Evolutionary conservation across 495 filamentous ascomycete genomes (phyloP), one percentile per base, ranked within the genome.

Genomic region (Trichoderma gamsii): DNA sequence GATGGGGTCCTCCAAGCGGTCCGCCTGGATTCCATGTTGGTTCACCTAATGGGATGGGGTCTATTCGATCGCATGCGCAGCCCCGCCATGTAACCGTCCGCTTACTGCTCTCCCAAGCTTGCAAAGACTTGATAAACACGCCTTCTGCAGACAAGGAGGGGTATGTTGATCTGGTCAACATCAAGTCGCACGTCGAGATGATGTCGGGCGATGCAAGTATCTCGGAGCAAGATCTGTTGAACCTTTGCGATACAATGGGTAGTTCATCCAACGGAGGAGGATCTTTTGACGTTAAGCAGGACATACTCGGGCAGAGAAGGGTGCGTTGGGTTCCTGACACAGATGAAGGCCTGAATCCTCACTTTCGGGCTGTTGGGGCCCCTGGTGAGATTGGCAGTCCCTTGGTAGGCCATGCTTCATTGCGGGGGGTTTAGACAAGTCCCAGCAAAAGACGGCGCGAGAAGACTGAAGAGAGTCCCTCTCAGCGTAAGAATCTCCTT

Each of bases 221-320:
- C 68, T 79, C 80, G 3, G 80, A 90, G 65, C 79, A 86, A 38
- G 93, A 97, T 70, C 82, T 99, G 76, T 82, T 92, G n/a, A 89
- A 92, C 63, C 91, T 96, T 67, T 94, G 90, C 76, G 93, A 97
- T 70, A 96, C 93, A 1, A 89, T 95, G 74, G 95, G 95, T 68
- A 96, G 91, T 72, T 73, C 80, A 0, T 85, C 89, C 64, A 98
- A 98, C 71, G 95, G 95, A 66, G 95, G 95, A 66, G 95, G 95
- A 23, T 88, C 82, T 52, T 96, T 98, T 75, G 84, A 83, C 29
- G 81, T 89, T 67, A 81, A 81, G 64, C 82, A 83, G 51, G 82
- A 86, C 52, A 83, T 76, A 0, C 73, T 77, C 29, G 79, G 73
- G 11, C 41, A 66, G 2, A 71, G 65, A 3, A 78, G 79, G 35